Conservation (phyloP, 2,329 filamentous ascomycete genomes). For the Colletotrichum sp. region DNA sequence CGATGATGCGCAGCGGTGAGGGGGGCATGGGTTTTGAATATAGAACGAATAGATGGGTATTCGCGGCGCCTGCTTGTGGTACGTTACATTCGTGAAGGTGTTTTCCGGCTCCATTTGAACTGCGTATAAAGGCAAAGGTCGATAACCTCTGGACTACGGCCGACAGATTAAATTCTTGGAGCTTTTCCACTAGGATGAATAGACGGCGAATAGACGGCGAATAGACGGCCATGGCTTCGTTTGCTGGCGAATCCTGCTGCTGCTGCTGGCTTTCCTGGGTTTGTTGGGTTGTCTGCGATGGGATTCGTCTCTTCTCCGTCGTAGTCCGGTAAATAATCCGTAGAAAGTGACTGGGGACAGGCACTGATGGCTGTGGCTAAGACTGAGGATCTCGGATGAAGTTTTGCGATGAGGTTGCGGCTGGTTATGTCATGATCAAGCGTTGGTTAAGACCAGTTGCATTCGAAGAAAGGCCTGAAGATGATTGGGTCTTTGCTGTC, state of each 20-base stretch:
- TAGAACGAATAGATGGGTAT: not conserved
- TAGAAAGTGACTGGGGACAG: fast-evolving
- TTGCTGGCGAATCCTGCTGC: not conserved
- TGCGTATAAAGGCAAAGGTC: fast-evolving
- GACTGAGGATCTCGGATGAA: not conserved
- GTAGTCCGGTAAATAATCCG: not conserved
- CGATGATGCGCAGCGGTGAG: constrained; percentile 25
- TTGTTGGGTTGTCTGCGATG: not conserved
- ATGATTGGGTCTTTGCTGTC: not conserved
- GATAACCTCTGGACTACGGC: fast-evolving
- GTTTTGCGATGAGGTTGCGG: not conserved
- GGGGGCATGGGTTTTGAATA: not conserved
- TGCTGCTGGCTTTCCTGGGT: not conserved
- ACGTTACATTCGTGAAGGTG: not conserved
- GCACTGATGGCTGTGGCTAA: not conserved
- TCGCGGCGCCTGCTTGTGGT: not conserved
- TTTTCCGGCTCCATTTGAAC: not conserved
- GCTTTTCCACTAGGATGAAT: not conserved
- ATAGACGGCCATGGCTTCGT: not conserved
- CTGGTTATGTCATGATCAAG: not conserved
- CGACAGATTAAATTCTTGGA: fast-evolving
- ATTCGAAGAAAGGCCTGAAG: too few species aligned
- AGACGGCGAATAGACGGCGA: not conserved
- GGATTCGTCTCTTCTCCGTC: not conserved
- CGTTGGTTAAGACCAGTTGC: not conserved